Base-by-base conservation (phyloP, 1,284 basidiomycete species). In the Nidula niveotomentosa region DNA sequence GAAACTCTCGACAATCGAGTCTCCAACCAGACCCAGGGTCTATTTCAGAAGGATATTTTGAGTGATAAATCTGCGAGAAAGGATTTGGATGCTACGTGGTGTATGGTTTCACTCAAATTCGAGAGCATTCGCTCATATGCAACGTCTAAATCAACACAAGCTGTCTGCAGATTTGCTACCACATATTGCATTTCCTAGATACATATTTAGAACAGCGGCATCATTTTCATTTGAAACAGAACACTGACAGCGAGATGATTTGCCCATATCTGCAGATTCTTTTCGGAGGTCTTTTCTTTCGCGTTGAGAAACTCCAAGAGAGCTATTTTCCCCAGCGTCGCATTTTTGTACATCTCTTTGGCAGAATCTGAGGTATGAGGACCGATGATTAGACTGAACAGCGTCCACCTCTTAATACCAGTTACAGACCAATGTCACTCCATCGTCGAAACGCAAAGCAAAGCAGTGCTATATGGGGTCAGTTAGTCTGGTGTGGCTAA, bases 371-470 rank as follows among this genome's bases (percentile, higher is more conserved):
- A 18, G 5, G 30, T 30, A 49, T 36, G 37, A 18, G 34, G 30
- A 33, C 10, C 35, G 46, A 36, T 53, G 45, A 48, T 35, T 53
- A 13, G 17, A 53, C 53, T 48, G 12, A 43, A 37, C 33, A 15
- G 35, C 45, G 39, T 53, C 52, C 48, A 47, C 57, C 36, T 48
- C 35, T 35, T 43, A 48, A 52, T 45, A 55, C 57, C 56, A 54
- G 56, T 56, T 58, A 49, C 61, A 33, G 62, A 85, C 88, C 87
- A 51, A 89, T 86, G 61, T 89, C 88, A 60, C 85, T 82, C 82
- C 85, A 86, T 39, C 81, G 76, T 55, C 83, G 78, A 68, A 85
- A 90, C 1, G 87, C 84, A 65, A 83, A 83, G 67, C 89, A 91
- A 30, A 91, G 72, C 69, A 90, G 87, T 35, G 88, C 85, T 88